Evolutionary conservation across 2,329 filamentous ascomycete genomes (phyloP).

Genomic region (Cercospora sp.): DNA sequence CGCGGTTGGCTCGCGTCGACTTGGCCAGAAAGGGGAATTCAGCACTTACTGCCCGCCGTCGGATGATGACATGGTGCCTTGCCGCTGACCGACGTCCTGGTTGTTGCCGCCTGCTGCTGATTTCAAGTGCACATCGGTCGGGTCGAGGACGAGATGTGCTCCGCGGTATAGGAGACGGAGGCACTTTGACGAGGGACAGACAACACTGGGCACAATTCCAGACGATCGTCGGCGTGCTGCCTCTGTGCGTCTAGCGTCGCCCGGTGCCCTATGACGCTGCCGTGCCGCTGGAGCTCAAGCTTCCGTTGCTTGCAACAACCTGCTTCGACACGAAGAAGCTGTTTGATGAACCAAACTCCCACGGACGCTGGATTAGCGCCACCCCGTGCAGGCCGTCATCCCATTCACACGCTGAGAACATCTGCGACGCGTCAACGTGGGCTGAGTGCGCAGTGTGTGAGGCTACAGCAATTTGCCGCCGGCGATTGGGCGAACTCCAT

Average conservation of each 20-base stretch:
- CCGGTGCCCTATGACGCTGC: not conserved
- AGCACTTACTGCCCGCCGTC: slow-evolving; percentile 6
- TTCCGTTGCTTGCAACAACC: not conserved
- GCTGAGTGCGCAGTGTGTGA: not conserved
- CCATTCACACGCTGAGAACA: not conserved
- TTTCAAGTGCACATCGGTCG: not conserved
- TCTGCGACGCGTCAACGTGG: slow-evolving; percentile 12
- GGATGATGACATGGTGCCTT: slow-evolving; percentile 12
- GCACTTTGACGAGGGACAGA: not conserved
- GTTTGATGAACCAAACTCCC: not conserved
- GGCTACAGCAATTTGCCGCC: slow-evolving; percentile 9
- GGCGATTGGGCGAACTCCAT: not conserved
- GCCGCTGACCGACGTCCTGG: not conserved
- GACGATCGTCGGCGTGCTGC: not conserved
- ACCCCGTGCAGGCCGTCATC: not conserved
- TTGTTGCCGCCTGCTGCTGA: not conserved
- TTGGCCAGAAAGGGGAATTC: slow-evolving; percentile 8
- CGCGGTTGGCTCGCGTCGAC: slow-evolving; percentile 4
- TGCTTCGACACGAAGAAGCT: not conserved
- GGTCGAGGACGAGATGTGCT: not conserved
- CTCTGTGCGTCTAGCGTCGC: not conserved
- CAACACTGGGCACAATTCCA: not conserved
- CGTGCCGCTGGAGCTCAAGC: not conserved
- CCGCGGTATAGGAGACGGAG: not conserved
- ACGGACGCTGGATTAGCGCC: not conserved